Conservation (phyloP, 257 asterid species). For the Dorcoceras hygrometricum region DNA sequence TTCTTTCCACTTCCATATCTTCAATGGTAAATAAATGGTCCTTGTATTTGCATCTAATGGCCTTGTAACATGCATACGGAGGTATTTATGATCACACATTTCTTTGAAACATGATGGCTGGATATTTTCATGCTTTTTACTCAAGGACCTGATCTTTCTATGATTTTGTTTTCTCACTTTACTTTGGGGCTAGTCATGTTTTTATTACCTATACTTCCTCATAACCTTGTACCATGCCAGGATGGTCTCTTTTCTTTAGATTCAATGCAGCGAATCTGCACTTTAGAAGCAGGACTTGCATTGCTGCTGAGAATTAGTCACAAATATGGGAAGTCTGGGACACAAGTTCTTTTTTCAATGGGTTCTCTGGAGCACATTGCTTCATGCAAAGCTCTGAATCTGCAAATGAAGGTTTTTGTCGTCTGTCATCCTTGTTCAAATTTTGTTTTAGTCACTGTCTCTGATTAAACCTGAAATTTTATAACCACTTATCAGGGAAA, state of each 20-base stretch:
- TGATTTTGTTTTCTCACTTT: too few relatives aligned
- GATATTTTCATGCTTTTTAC: too few relatives aligned
- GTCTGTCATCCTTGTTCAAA: slow-evolving; percentile 8
- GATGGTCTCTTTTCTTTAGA: slow-evolving; percentile 74
- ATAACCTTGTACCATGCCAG: slow-evolving; percentile 32
- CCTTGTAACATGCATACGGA: too few relatives aligned
- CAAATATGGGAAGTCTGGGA: slow-evolving; percentile 81
- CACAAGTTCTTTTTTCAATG: slow-evolving; percentile 90
- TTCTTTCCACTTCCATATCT: too few relatives aligned
- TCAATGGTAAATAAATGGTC: too few relatives aligned
- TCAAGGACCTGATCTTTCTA: background rate
- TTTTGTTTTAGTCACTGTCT: slow-evolving; percentile 11
- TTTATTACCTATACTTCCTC: background rate
- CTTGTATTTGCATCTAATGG: too few relatives aligned
- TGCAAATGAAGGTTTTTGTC: slow-evolving; percentile 62
- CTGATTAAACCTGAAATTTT: slow-evolving; percentile 14
- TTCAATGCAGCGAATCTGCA: slow-evolving; percentile 87
- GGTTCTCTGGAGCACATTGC: slow-evolving; percentile 78
- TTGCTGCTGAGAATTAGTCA: slow-evolving; percentile 81
- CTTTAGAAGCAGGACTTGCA: slow-evolving; percentile 84
- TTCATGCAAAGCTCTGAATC: slow-evolving; percentile 65
- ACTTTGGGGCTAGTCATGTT: background rate
- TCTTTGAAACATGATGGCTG: background rate
- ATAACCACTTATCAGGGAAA: slow-evolving; percentile 49
- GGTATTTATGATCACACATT: too few relatives aligned